Evolutionary conservation across 768 basidiomycete species (phyloP).

Genomic region (Boletus vermiculosoides): DNA sequence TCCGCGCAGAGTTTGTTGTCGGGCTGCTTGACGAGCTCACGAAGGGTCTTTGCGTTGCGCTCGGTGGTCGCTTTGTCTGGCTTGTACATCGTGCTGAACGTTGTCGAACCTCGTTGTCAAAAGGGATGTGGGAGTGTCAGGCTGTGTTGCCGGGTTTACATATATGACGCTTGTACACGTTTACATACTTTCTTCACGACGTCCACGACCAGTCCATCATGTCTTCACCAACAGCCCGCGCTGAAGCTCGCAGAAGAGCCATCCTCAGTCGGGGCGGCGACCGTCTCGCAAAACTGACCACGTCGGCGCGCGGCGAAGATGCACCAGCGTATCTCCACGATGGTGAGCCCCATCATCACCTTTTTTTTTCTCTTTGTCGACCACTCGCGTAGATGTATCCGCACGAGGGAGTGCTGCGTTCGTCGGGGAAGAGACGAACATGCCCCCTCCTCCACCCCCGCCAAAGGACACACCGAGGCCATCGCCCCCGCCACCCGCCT

Average conservation of each 20-base stretch:
- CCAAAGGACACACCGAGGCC: slow-evolving; percentile 26
- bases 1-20: slow-evolving; percentile 96
- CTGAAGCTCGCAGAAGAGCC: slow-evolving; percentile 76
- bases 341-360: slow-evolving; percentile 30
- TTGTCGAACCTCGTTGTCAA: background rate
- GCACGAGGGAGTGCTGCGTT: slow-evolving; percentile 28
- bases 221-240: slow-evolving; percentile 59
- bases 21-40: slow-evolving; percentile 83
- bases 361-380: background rate
- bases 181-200: slow-evolving; percentile 7
- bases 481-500: slow-evolving; percentile 26
- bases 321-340: slow-evolving; percentile 53
- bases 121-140: background rate
- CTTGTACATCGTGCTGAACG: slow-evolving; percentile 36
- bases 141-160: background rate
- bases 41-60: slow-evolving; percentile 68
- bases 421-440: slow-evolving; percentile 36
- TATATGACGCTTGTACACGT: slow-evolving; percentile 7
- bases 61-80: slow-evolving; percentile 90
- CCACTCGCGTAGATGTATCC: slow-evolving; percentile 12
- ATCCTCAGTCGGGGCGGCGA: slow-evolving; percentile 71
- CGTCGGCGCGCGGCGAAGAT: slow-evolving; percentile 70
- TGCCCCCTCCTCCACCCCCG: slow-evolving; percentile 27
- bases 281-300: slow-evolving; percentile 77
- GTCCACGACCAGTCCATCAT: slow-evolving; percentile 9